phyloP scores from a whole-genome alignment of 2,329 filamentous ascomycete species.

The Ceratocystis variospora region DNA sequence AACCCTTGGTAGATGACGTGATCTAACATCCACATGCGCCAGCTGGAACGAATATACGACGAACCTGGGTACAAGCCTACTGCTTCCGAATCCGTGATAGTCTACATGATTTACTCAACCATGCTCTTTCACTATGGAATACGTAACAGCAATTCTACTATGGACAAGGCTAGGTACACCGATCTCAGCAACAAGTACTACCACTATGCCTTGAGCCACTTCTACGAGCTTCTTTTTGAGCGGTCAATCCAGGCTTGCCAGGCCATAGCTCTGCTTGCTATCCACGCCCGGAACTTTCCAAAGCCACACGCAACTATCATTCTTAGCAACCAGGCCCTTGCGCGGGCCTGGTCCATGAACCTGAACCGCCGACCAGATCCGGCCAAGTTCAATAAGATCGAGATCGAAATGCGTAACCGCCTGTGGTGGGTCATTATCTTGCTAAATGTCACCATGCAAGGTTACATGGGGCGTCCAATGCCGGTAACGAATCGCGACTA shows the following conservation, averaged over 20 bases:
- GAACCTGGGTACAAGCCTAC: slow-evolving; percentile 49
- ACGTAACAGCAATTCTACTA: slow-evolving; percentile 46
- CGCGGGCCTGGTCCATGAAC: slow-evolving; percentile 59
- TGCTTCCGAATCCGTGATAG: slow-evolving; percentile 50
- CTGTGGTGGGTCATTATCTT: slow-evolving; percentile 61
- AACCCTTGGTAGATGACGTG: not conserved
- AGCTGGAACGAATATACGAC: slow-evolving; percentile 56
- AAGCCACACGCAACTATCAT: slow-evolving; percentile 64
- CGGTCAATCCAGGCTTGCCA: slow-evolving; percentile 55
- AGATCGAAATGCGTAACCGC: slow-evolving; percentile 63
- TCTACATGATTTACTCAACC: slow-evolving; percentile 68
- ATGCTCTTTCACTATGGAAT: slow-evolving; percentile 67
- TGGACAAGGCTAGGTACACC: slow-evolving; percentile 42
- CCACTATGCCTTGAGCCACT: slow-evolving; percentile 57
- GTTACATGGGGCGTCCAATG: slow-evolving; percentile 66
- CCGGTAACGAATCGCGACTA: slow-evolving; percentile 60
- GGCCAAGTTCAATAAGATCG: slow-evolving; percentile 36
- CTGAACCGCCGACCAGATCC: slow-evolving; percentile 50
- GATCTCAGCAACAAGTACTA: slow-evolving; percentile 63
- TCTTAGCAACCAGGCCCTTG: slow-evolving; percentile 49
- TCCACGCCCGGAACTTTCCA: slow-evolving; percentile 62
- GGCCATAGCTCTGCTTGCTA: slow-evolving; percentile 56
- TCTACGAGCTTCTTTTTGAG: slow-evolving; percentile 49
- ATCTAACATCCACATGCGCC: slow-evolving; percentile 4
- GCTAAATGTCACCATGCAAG: slow-evolving; percentile 54